Conservation (phyloP, 1,284 basidiomycete genomes). For the Leucoagaricus sp. region DNA sequence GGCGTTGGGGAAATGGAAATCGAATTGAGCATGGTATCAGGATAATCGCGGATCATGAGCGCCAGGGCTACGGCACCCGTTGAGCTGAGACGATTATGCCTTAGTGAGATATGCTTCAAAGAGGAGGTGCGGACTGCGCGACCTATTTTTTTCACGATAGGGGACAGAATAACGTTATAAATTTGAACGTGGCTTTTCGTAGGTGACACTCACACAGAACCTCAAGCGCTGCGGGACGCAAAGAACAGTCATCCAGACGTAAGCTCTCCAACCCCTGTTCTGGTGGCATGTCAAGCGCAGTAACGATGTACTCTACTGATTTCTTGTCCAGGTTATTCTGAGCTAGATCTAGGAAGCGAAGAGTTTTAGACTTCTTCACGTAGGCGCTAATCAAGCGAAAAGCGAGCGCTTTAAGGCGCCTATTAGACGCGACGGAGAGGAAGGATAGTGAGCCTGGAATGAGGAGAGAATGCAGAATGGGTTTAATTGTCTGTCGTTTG, state of each 20-base stretch:
- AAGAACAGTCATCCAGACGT: constrained; percentile 79
- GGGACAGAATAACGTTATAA: background rate
- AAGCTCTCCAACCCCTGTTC: constrained; percentile 71
- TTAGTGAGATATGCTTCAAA: constrained; percentile 83
- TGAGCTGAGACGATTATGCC: constrained; percentile 82
- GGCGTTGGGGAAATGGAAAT: constrained; percentile 30
- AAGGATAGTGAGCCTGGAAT: constrained; percentile 83
- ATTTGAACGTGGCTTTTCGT: background rate
- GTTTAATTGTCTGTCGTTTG: constrained; percentile 71
- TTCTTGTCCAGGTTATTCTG: constrained; percentile 87
- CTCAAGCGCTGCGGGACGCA: constrained; percentile 76
- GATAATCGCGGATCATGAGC: constrained; percentile 94
- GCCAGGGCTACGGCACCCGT: constrained; percentile 90
- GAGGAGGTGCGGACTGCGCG: constrained; percentile 82
- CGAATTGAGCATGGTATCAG: constrained; percentile 56
- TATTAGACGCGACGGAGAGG: constrained; percentile 87
- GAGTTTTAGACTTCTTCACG: constrained; percentile 67
- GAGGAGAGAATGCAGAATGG: constrained; percentile 87
- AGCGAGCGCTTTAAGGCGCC: constrained; percentile 74
- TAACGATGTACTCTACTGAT: constrained; percentile 80
- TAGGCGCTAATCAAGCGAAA: constrained; percentile 86
- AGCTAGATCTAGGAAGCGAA: constrained; percentile 89
- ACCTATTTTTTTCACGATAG: constrained; percentile 42
- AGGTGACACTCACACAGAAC: constrained; percentile 59
- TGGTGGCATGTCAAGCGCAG: constrained; percentile 61